Conservation (phyloP, 2,329 filamentous ascomycete species). For the Alternaria sp. region DNA sequence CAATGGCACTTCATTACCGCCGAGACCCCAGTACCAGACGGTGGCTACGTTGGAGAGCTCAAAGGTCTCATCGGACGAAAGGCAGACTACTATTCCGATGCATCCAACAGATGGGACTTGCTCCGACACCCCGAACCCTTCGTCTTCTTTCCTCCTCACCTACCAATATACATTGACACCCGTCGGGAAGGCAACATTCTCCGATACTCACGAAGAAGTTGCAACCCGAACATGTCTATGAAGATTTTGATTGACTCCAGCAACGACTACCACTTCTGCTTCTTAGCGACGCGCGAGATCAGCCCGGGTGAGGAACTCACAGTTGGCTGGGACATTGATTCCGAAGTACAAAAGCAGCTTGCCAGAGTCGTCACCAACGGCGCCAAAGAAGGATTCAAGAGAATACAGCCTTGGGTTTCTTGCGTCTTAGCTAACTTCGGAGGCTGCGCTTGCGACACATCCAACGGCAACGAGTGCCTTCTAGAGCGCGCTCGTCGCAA, state of each 20-base stretch:
- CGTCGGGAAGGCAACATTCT: constrained; percentile 84
- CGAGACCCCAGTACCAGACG: constrained; percentile 58
- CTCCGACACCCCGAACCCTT: constrained; percentile 62
- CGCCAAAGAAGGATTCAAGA: constrained; percentile 65
- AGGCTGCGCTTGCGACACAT: constrained; percentile 74
- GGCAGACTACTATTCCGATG: constrained; percentile 57
- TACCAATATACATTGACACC: constrained; percentile 93
- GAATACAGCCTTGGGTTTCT: constrained; percentile 71
- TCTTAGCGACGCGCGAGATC: constrained; percentile 84
- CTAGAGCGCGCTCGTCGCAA: constrained; percentile 47
- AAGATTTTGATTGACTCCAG: constrained; percentile 83
- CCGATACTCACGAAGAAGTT: constrained; percentile 91
- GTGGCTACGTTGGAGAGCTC: constrained; percentile 73
- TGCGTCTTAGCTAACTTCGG: constrained; percentile 79
- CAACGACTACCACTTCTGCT: constrained; percentile 83
- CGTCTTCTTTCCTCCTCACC: constrained; percentile 76
- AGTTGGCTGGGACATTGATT: constrained; percentile 65
- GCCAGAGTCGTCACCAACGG: constrained; percentile 71
- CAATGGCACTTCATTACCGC: constrained; percentile 75
- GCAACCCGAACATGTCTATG: constrained; percentile 85
- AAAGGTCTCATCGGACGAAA: constrained; percentile 64
- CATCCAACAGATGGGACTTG: constrained; percentile 56
- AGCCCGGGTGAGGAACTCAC: constrained; percentile 74
- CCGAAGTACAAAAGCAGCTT: constrained; percentile 62
- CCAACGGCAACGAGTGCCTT: constrained; percentile 47